phyloP scores from a whole-genome alignment of 2,329 filamentous ascomycete species.

The Bipolaris gigantea region DNA sequence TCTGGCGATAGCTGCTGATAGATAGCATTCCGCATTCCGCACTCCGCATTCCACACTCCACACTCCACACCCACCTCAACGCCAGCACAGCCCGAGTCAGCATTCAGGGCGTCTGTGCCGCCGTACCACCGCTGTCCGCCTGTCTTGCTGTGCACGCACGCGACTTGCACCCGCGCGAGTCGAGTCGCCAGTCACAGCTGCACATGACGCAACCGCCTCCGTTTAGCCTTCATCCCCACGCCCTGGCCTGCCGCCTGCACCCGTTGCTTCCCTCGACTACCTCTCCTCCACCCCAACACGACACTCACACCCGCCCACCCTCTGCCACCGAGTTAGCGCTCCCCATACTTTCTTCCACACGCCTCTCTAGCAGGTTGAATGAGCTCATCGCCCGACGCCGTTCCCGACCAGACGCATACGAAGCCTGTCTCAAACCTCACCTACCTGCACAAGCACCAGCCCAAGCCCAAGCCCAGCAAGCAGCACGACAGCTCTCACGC shows the following conservation, averaged over 20 bases:
- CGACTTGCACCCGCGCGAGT: constrained; percentile 22
- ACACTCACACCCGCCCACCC: constrained; percentile 4
- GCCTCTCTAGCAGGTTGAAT: constrained; percentile 39
- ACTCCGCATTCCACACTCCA: not conserved
- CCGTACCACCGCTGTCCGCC: not conserved
- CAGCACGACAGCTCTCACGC: constrained; percentile 40
- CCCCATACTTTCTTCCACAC: constrained; percentile 9
- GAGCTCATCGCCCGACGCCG: constrained; percentile 43
- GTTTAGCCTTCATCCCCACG: constrained; percentile 20
- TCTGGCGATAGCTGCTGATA: constrained; percentile 4
- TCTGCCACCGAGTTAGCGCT: constrained; percentile 10
- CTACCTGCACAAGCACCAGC: constrained; percentile 42
- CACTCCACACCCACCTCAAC: not conserved
- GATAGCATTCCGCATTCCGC: constrained; percentile 3
- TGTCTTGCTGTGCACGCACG: constrained; percentile 21
- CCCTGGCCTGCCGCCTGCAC: constrained; percentile 23
- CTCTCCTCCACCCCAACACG: not conserved
- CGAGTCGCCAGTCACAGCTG: constrained; percentile 21
- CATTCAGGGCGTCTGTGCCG: constrained; percentile 8
- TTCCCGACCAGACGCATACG: constrained; percentile 32
- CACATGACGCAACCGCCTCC: constrained; percentile 33
- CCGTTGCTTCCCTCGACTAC: constrained; percentile 14
- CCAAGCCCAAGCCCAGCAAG: constrained; percentile 39
- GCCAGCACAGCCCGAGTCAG: constrained; percentile 10
- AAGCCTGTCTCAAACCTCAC: constrained; percentile 40